Base-by-base conservation (phyloP, 1,284 basidiomycete species). In the Ceraceosorus bombacis region DNA sequence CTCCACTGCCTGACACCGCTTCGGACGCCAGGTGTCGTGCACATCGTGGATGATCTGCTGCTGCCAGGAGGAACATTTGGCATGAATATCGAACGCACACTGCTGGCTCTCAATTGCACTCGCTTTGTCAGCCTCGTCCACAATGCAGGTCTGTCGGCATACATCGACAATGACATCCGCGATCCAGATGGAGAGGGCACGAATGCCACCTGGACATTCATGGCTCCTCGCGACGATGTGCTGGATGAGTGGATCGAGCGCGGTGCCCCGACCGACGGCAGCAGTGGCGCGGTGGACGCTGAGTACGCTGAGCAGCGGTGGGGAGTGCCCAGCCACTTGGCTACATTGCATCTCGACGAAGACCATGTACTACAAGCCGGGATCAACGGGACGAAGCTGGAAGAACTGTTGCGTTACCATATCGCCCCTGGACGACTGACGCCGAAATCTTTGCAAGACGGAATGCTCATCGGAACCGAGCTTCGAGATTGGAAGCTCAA, bases 1-100 rank as follows among this genome's bases (percentile, higher is more conserved):
- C 46, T 15, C 13, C 46, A 48, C 12, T 13, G 15, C 12, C 46
- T 13, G 13, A 8, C 37, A 10, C 54, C 41, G 27, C 27, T 27
- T 27, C 27, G 27, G 27, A 27, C 3, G 27, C 27, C 27, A 27
- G 27, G 27, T 53, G 95, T 97, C 49, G 78, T 97, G 17, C 95
- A 98, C 78, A 83, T 92, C 51, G 83, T 98, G 49, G 88, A 88
- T 7, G 83, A 84, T 10, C 83, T 98, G 27, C 84, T 98, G 10
- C 78, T 95, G 10, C 89, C 91, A 1, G 82, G 84, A 0, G 85
- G 84, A 6, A 82, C 87, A 40, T 84, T 98, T 51, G 82, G 84
- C 66, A 80, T 94, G 51, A 94, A 90, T 1, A 87, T 92, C 5
- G 94, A 98, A 80, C 97, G 98, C 79, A 91, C 86, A 64, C 84